Percentiles rank a stretch among this genome's conserved stretches.
phyloP scores from a whole-genome alignment of 1,139 yeast genomes.

The Candida sp. region DNA sequence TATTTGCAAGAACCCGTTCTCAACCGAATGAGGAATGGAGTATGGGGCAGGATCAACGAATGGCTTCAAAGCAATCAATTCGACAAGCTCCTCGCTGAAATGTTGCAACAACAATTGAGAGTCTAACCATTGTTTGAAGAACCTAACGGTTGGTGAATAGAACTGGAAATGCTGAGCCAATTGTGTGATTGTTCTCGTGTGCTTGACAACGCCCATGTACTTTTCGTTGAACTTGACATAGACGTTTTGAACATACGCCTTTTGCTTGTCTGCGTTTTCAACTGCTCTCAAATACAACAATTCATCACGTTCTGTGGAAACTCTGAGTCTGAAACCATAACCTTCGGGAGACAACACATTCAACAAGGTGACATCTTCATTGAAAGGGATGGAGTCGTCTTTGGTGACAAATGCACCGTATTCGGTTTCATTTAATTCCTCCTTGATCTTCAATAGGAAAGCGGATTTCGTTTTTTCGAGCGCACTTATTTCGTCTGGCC shows the following conservation, averaged over 20 bases:
- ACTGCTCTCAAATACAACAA: conserved; percentile 72
- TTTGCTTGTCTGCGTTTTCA: conserved; percentile 62
- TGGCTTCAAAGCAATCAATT: conserved; percentile 79
- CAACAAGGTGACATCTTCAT: conserved; percentile 59
- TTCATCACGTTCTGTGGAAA: conserved; percentile 85
- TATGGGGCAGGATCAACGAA: conserved; percentile 90
- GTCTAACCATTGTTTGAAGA: conserved; percentile 90
- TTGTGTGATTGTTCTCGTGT: conserved; percentile 76
- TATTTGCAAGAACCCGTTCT: conserved; percentile 80
- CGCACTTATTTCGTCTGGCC: conserved; percentile 94
- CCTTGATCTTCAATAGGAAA: conserved; percentile 75
- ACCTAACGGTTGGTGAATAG: conserved; percentile 79
- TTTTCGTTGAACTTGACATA: conserved; percentile 69
- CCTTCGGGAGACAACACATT: conserved; percentile 86
- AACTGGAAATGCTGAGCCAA: conserved; percentile 76
- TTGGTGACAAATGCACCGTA: conserved; percentile 63
- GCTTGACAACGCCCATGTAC: conserved; percentile 76
- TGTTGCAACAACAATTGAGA: conserved; percentile 68
- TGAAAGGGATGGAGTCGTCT: conserved; percentile 71
- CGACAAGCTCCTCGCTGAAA: conserved; percentile 78
- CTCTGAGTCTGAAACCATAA: conserved; percentile 75
- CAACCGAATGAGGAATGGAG: conserved; percentile 76
- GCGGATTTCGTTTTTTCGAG: conserved; percentile 92
- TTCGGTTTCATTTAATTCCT: conserved; percentile 54
- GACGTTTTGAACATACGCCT: conserved; percentile 61